Evolutionary conservation across 139 green algal genomes (phyloP), one percentile per base, ranked within the genome.

Genomic region (Dunaliella sp.): DNA sequence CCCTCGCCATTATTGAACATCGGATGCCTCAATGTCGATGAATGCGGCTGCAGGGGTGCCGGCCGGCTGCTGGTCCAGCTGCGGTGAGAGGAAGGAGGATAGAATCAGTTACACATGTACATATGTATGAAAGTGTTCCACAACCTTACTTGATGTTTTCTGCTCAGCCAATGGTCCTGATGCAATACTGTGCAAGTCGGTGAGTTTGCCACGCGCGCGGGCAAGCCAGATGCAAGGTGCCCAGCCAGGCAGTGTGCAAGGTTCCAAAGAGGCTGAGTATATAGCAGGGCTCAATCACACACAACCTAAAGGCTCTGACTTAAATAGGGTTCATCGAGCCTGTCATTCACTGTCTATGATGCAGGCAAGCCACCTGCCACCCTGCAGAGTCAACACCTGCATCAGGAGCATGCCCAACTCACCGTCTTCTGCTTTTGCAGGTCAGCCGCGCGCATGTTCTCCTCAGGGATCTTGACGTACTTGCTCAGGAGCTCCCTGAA

Each of bases 401-500:
- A 65, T 7, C 7, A 16, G 7, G 48, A 65, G 48, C n/a, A 65
- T 16, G 48, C 48, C 48, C 48, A 65, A 65, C 48, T 16, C 48
- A 65, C 48, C 48, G 48, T 65, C 48, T 65, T 59, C 36, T 35
- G 48, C 33, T 38, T 38, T n/a, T 84, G 38, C 77, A 65, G 38
- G 32, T 36, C 2, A 22, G 81, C 91, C 3, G 91, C 88, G 72
- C 88, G 81, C 21, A 95, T 79, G 91, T 99, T 98, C 84, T 95
- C 94, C 85, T 97, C 94, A 25, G 97, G 97, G 85, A 99, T 99
- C 22, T 90, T 91, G 12, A 88, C 91, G 89, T 96, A 97, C 89
- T 97, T 75, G 1, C 88, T 81, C 35, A 99, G 91, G 35, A 99
- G 95, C 24, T 88, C 90, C 3, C 97, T 90, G 95, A 99, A 99